Conservation (phyloP, 305 asterid species). For the Solanum hybrid region DNA sequence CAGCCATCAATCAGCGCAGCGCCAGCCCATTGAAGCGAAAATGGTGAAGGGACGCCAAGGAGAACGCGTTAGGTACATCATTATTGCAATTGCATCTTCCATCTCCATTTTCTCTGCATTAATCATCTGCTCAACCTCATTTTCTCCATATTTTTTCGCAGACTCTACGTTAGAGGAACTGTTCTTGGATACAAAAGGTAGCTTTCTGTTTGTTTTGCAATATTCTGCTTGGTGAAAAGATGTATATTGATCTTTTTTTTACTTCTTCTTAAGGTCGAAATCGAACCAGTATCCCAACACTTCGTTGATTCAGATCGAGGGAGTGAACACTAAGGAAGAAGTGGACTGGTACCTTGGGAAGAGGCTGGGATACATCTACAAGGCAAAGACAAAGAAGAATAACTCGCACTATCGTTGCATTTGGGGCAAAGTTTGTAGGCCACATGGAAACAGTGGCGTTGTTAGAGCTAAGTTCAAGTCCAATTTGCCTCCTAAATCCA, state of each 20-base stretch:
- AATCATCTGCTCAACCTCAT: neutral
- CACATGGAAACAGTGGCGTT: conserved; percentile 29
- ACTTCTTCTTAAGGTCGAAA: conserved; percentile 1
- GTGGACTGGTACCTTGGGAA: conserved; percentile 25
- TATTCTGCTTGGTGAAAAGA: neutral
- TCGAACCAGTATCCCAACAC: conserved; percentile 24
- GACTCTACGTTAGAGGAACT: conserved; percentile 16
- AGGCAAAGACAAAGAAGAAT: conserved; percentile 21
- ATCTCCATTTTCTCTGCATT: neutral
- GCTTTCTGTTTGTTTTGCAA: neutral
- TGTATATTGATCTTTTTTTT: neutral
- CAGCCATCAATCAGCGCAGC: neutral
- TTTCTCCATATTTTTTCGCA: neutral
- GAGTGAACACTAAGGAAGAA: conserved; percentile 28
- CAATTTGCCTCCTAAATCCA: conserved; percentile 25
- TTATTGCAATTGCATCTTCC: neutral
- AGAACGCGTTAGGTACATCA: conserved; percentile 12
- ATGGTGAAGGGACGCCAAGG: conserved; percentile 27
- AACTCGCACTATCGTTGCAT: conserved; percentile 25
- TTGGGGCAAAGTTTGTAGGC: conserved; percentile 27
- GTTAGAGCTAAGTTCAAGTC: conserved; percentile 28
- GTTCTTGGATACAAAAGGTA: conserved; percentile 22
- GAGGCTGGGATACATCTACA: conserved; percentile 22
- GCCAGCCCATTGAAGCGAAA: neutral
- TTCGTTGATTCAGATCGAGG: conserved; percentile 22